Conservation (phyloP, 352 stramenopile species). For the Phytophthora pisi region DNA sequence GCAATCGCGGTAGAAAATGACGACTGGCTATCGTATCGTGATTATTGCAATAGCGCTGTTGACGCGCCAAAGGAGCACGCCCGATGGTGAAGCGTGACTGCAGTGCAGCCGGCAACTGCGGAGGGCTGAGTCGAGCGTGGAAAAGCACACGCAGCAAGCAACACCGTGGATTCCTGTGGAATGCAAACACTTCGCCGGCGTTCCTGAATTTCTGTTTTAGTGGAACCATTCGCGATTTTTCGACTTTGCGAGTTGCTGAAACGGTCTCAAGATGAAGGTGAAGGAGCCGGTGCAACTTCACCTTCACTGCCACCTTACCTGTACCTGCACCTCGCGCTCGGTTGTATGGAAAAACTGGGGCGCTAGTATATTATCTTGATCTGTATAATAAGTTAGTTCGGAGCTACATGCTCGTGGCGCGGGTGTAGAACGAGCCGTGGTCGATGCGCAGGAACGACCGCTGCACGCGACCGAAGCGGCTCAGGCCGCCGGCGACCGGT, state of each 20-base stretch:
- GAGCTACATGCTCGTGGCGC: slow-evolving; percentile 43
- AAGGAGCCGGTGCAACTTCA: slow-evolving; percentile 7
- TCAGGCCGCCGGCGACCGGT: slow-evolving; percentile 29
- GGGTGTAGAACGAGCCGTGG: slow-evolving; percentile 52
- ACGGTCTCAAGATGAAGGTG: not conserved
- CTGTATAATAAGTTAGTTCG: slow-evolving; percentile 43
- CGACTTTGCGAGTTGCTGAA: slow-evolving; percentile 1
- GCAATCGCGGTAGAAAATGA: slow-evolving; percentile 1
- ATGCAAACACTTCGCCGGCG: not conserved
- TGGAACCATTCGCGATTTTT: slow-evolving; percentile 4
- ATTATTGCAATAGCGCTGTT: slow-evolving; percentile 8
- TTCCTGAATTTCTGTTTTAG: slow-evolving; percentile 1
- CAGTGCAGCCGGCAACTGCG: not conserved
- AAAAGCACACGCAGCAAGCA: not conserved
- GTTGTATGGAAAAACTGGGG: not conserved
- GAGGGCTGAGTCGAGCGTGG: too few species aligned
- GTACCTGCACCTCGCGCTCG: not conserved
- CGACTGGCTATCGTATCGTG: not conserved
- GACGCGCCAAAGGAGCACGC: not conserved
- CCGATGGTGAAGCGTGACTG: not conserved
- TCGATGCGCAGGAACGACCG: slow-evolving; percentile 45
- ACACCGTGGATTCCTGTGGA: not conserved
- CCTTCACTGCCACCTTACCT: not conserved
- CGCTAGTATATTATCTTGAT: slow-evolving; percentile 20
- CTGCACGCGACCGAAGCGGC: slow-evolving; percentile 39